Percentiles rank a stretch among this genome's conserved stretches.
These are phyloP conservation scores for Agrocybe praecox DNA, from an alignment of 768 basidiomycete genomes.

Conservation along the genomic window DNA sequence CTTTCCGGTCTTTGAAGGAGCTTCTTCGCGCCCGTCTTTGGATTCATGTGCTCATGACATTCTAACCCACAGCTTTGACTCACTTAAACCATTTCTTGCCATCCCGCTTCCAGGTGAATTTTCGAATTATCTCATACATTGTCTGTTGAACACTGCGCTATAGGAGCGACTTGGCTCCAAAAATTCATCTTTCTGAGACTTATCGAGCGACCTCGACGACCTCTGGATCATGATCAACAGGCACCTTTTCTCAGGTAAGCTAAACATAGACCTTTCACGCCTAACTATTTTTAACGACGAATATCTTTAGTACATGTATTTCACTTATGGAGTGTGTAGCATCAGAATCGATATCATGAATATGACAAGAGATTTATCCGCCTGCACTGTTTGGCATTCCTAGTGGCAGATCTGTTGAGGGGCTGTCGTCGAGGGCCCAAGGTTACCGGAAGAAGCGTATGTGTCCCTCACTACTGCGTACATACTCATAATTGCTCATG, in stretches of 20 bases:
- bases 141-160: too few relatives aligned
- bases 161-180: too few relatives aligned
- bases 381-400: background rate
- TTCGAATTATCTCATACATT: too few relatives aligned
- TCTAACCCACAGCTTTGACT: background rate
- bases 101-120: too few relatives aligned
- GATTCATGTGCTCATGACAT: background rate
- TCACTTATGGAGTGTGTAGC: background rate
- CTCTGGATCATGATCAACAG: background rate
- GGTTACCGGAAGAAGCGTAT: background rate
- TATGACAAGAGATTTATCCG: background rate
- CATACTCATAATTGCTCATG: background rate
- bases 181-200: background rate
- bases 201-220: background rate
- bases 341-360: background rate
- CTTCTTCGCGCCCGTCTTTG: slow-evolving; percentile 2
- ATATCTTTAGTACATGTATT: background rate
- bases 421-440: background rate
- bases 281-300: background rate
- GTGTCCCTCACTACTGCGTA: background rate
- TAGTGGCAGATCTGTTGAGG: background rate
- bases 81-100: too few relatives aligned
- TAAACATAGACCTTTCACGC: background rate
- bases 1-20: background rate
- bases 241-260: background rate